Evolutionary conservation across 1,284 basidiomycete species (phyloP).

Genomic region (Hymenochaete sp.): DNA sequence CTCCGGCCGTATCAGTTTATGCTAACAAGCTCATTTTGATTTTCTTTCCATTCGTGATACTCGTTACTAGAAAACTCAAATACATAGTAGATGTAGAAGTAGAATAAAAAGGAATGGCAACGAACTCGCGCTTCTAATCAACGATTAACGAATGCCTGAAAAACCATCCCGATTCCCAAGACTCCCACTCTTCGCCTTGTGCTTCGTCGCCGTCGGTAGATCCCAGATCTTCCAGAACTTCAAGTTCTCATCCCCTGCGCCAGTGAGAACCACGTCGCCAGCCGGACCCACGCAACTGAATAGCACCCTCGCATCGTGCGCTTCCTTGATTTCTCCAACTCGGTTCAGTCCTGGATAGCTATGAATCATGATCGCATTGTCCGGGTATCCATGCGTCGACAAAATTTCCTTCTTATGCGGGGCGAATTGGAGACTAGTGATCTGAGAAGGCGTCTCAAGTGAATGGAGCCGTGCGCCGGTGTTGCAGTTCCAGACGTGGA

Average conservation of each 20-base stretch:
- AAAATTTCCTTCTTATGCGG: constrained; percentile 86
- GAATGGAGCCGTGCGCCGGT: constrained; percentile 85
- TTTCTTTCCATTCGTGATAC: no score
- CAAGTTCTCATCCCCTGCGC: constrained; percentile 88
- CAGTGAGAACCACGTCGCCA: constrained; percentile 84
- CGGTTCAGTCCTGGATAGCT: constrained; percentile 63
- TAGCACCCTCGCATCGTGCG: constrained; percentile 84
- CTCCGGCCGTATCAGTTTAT: no score
- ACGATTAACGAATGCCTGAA: constrained; percentile 27
- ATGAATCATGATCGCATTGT: constrained; percentile 61
- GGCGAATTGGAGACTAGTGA: constrained; percentile 88
- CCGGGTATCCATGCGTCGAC: constrained; percentile 90
- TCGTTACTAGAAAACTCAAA: no score
- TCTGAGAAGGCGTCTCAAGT: constrained; percentile 78
- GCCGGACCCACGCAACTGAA: constrained; percentile 81
- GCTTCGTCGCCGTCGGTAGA: constrained; percentile 36
- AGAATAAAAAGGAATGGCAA: no score
- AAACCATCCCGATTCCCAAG: constrained; percentile 26
- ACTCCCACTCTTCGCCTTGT: constrained; percentile 40
- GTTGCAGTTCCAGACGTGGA: constrained; percentile 89
- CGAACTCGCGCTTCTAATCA: neutral
- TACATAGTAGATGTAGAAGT: no score
- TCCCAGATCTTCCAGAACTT: constrained; percentile 89
- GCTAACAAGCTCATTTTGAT: no score
- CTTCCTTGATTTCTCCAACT: constrained; percentile 83